phyloP scores from a whole-genome alignment of 441 rosid species.

The Croton setiger region DNA sequence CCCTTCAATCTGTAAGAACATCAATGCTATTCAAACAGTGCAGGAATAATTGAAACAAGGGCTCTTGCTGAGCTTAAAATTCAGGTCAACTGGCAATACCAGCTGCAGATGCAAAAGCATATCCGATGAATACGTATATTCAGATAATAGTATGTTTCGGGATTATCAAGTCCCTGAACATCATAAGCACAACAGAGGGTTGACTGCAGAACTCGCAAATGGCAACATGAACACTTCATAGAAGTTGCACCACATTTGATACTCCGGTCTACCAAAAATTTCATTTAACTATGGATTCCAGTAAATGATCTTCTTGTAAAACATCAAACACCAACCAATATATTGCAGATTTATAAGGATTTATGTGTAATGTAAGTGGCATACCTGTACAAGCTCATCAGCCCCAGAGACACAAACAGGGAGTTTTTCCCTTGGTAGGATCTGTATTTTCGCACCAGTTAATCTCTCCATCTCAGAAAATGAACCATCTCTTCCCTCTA shows the following conservation, averaged over 20 bases:
- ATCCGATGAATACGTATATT: background rate
- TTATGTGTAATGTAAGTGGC: conserved; percentile 10
- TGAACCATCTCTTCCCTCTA: conserved; percentile 84
- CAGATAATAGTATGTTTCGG: background rate
- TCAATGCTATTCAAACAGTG: conserved; percentile 21
- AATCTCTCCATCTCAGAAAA: conserved; percentile 63
- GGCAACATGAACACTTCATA: background rate
- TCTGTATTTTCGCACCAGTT: conserved; percentile 74
- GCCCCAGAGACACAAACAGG: conserved; percentile 54
- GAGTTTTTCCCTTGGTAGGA: conserved; percentile 61
- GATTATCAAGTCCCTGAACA: conserved; percentile 6
- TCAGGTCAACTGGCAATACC: conserved; percentile 10
- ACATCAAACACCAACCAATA: conserved; percentile 10
- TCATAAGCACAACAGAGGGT: background rate
- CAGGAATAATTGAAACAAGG: conserved; percentile 12
- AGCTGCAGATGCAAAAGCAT: background rate
- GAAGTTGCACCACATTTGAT: background rate
- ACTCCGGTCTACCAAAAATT: conserved; percentile 1
- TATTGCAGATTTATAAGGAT: conserved; percentile 10
- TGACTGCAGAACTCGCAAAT: background rate
- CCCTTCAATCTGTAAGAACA: conserved; percentile 67
- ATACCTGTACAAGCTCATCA: conserved; percentile 86
- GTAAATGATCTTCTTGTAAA: background rate
- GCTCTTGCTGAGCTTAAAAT: conserved; percentile 15
- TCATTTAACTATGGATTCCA: background rate